Evolutionary conservation across 1,284 basidiomycete species (phyloP).

Genomic region (Ceraceosorus guamensis): DNA sequence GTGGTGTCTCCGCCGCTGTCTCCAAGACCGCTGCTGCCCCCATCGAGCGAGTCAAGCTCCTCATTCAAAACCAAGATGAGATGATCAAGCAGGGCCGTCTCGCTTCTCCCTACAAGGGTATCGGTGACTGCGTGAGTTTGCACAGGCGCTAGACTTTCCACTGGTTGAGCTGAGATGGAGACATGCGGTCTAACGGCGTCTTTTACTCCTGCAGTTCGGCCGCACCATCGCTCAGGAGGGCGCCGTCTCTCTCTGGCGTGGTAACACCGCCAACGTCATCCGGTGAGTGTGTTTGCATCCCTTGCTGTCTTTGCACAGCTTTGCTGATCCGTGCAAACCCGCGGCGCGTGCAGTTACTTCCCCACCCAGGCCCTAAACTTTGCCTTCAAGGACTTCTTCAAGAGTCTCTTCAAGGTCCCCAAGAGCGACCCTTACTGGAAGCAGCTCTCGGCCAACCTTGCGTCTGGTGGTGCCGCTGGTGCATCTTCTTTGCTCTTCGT

Average conservation of each 20-base stretch:
- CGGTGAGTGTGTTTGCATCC: conserved; percentile 14
- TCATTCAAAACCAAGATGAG: conserved; percentile 50
- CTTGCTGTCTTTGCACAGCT: background rate
- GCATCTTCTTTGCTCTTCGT: conserved; percentile 49
- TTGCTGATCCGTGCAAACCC: background rate
- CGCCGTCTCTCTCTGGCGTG: conserved; percentile 47
- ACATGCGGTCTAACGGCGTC: too few species aligned
- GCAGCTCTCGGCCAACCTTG: conserved; percentile 47
- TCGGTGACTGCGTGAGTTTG: conserved; percentile 38
- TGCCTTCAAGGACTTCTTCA: conserved; percentile 50
- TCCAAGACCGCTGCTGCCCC: conserved; percentile 49
- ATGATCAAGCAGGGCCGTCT: conserved; percentile 50
- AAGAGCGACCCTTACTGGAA: conserved; percentile 48
- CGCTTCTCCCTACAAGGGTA: conserved; percentile 47
- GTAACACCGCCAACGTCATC: conserved; percentile 49
- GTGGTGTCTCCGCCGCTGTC: conserved; percentile 49
- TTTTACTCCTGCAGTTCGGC: conserved; percentile 17
- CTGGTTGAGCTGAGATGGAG: too few species aligned
- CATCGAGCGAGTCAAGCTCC: conserved; percentile 49
- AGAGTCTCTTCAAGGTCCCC: conserved; percentile 45
- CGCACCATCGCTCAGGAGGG: conserved; percentile 49
- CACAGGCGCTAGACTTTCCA: too few species aligned
- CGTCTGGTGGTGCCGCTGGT: conserved; percentile 49
- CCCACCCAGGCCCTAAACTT: conserved; percentile 49
- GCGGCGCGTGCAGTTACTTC: conserved; percentile 25